A percentile compares a stretch with the other conserved stretches of the same genome.
Evolutionary conservation across 116 monocot genomes (phyloP).

Genomic region (Dioscorea cayenensis): DNA sequence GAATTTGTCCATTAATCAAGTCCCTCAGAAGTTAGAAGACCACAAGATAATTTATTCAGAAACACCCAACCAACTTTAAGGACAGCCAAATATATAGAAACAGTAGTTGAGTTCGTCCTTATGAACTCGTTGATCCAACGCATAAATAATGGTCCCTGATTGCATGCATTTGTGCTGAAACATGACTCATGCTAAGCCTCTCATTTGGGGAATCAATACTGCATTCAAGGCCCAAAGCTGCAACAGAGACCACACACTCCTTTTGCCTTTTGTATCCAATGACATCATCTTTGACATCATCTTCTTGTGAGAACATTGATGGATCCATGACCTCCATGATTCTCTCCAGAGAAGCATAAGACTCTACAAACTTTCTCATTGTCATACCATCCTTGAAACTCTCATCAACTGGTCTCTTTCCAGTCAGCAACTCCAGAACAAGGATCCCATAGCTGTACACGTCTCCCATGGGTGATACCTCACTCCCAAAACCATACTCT

Average conservation of each 20-base stretch:
- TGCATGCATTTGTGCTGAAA: not conserved
- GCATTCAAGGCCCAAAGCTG: not conserved
- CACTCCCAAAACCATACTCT: not conserved
- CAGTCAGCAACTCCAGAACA: not conserved
- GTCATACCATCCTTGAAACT: not conserved
- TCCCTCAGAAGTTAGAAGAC: too few species aligned
- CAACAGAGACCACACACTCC: not conserved
- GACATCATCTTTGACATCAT: too few species aligned
- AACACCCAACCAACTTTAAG: too few species aligned
- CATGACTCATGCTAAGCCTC: not conserved
- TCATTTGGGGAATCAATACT: not conserved
- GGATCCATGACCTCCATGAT: not conserved
- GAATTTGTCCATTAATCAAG: too few species aligned
- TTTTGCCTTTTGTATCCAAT: not conserved
- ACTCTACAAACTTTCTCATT: not conserved
- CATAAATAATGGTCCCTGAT: not conserved
- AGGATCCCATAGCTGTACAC: not conserved
- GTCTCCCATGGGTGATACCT: not conserved
- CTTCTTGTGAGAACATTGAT: not conserved
- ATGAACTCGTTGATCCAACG: too few species aligned
- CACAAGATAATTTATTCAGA: too few species aligned
- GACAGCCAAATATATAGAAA: too few species aligned
- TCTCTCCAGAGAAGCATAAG: not conserved
- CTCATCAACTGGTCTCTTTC: not conserved
- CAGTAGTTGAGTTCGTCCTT: too few species aligned